A percentile compares a stretch with the other conserved stretches of the same genome.
Evolutionary conservation across 495 filamentous ascomycete genomes (phyloP).

Genomic region (Lasiosphaeris hirsuta): DNA sequence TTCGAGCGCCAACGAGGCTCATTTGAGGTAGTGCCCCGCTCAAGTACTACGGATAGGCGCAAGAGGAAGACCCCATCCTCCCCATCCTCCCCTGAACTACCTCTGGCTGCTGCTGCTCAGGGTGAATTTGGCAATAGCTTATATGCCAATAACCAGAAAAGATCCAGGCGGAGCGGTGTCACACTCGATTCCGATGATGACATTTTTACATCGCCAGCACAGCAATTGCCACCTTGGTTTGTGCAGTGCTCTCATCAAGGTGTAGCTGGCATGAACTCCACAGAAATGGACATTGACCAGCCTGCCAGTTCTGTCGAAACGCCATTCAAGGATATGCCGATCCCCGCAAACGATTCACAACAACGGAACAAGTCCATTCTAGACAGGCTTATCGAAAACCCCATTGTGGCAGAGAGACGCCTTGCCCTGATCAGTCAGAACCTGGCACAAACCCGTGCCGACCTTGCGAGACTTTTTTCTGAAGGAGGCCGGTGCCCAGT

Average conservation of each 20-base stretch:
- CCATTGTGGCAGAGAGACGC: too few relatives aligned
- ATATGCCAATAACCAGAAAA: conserved; percentile 13
- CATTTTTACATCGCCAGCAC: conserved; percentile 26
- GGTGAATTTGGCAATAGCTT: too few relatives aligned
- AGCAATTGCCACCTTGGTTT: conserved; percentile 13
- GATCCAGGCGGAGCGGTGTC: conserved; percentile 19
- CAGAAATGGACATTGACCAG: conserved; percentile 19
- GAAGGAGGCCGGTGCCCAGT: too few relatives aligned
- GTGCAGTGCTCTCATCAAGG: neutral
- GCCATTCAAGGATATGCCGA: neutral
- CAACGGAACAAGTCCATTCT: neutral
- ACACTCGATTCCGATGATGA: conserved; percentile 54
- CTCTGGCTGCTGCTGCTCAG: too few relatives aligned
- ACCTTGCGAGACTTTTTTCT: too few relatives aligned
- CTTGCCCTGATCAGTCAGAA: too few relatives aligned
- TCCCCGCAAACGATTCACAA: neutral
- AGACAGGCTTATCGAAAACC: too few relatives aligned
- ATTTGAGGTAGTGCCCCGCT: too few relatives aligned
- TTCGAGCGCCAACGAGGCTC: too few relatives aligned
- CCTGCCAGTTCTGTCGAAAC: neutral
- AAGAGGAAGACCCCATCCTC: conserved; percentile 23
- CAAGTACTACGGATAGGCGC: neutral
- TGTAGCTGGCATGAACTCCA: conserved; percentile 2
- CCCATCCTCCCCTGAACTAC: neutral
- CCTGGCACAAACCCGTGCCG: too few relatives aligned